Base-by-base conservation (phyloP, 1,284 basidiomycete species). In the Puccinia horiana region DNA sequence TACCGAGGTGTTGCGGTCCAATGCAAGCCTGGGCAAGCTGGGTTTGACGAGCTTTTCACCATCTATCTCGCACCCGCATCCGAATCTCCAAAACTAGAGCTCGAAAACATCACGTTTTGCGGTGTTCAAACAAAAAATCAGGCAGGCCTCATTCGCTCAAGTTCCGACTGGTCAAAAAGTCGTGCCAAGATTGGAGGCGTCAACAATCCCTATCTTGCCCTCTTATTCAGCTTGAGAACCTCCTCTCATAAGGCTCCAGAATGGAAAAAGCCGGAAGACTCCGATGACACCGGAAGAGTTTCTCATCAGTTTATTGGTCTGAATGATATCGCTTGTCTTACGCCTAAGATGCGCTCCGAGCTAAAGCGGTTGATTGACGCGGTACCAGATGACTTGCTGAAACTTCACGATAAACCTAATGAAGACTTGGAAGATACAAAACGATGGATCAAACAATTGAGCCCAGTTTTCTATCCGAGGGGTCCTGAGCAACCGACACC, bases 1-100 rank as follows among this genome's bases (percentile, higher is more conserved):
- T 63, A 63, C 61, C 61, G 35, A 63, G 61, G 61, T 20, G 14
- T 63, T 16, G 61, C 61, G 32, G 61, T 63, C 6, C 61, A 63
- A 37, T 63, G 61, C n/a, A 63, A 37, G 61, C 29, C 11, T 37
- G 32, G 61, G 20, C 61, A 70, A 44, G 16, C 40, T 4, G 40
- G 69, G 5, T 40, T 70, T 70, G 40, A 47, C 29, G 40, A 70
- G 26, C 47, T 47, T 6, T 70, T 70, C 11, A 52, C 47, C 3
- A 52, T 47, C 37, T 70, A 47, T 47, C 69, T 47, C 42, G 18
- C 5, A 44, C 69, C 69, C 8, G 18, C 18, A 70, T 47, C 47
- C 9, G n/a, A 8, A 42, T 44, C 67, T 70, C 40, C 40, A 23
- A 9, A 70, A 12, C 40, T 44, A 47, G 2, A 70, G 0, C 40